These are phyloP conservation scores for Scalesia atractyloides DNA, from an alignment of 129 eudicot species.

Conservation along the genomic window DNA sequence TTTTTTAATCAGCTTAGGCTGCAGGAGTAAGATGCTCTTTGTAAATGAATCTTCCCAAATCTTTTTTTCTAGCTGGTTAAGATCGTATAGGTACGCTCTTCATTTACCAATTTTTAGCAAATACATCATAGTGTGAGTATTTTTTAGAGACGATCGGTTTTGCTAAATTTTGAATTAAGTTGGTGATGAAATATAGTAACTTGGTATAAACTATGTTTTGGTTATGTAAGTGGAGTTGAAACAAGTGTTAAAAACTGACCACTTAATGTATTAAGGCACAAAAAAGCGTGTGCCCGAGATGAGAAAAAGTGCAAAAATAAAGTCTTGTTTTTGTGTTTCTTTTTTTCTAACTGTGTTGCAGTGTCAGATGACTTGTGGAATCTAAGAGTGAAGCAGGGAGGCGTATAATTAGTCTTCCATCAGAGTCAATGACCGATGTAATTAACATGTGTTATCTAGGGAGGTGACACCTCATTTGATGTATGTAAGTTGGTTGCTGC, in stretches of 20 bases:
- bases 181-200: no score
- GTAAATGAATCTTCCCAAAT: constrained; percentile 38
- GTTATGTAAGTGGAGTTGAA: not conserved
- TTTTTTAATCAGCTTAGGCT: constrained; percentile 82
- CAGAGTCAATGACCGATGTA: not conserved
- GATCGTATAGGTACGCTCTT: constrained; percentile 46
- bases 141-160: no score
- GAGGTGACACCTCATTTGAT: not conserved
- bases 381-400: constrained; percentile 13
- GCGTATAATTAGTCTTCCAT: constrained; percentile 13
- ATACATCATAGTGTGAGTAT: constrained; percentile 5
- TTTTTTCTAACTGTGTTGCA: constrained; percentile 24
- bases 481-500: constrained; percentile 13
- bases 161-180: not conserved
- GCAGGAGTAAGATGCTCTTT: constrained; percentile 48
- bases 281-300: no score
- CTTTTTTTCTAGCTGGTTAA: constrained; percentile 14
- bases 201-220: not conserved
- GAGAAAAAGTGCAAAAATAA: no score
- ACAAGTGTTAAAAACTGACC: not conserved
- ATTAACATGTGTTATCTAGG: constrained; percentile 16
- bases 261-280: not conserved
- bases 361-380: constrained; percentile 37
- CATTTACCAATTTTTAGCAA: constrained; percentile 12
- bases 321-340: not conserved